Conservation (phyloP, 2,329 filamentous ascomycete species). For the Cladosporium austrohemisphaericum region DNA sequence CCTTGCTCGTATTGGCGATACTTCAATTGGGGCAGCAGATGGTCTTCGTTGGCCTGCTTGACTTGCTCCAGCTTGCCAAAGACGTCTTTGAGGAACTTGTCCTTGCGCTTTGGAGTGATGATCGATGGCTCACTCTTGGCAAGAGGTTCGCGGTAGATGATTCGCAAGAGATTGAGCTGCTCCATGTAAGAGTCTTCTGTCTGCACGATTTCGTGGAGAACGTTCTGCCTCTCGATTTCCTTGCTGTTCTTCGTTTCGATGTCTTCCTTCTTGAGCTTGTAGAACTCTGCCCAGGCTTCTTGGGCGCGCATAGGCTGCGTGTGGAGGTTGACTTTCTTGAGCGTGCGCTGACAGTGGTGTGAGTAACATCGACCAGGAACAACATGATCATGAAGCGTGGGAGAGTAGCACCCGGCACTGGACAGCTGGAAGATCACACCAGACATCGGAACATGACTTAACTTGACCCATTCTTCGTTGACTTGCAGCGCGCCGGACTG, state of each 20-base stretch:
- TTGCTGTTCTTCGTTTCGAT: conserved; percentile 71
- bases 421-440: conserved; percentile 93
- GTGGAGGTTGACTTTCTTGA: conserved; percentile 90
- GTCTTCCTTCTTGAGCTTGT: conserved; percentile 74
- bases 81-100: conserved; percentile 76
- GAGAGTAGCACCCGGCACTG: conserved; percentile 84
- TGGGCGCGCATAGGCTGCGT: conserved; percentile 65
- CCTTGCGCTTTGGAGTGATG: conserved; percentile 71
- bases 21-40: conserved; percentile 87
- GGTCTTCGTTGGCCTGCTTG: conserved; percentile 86
- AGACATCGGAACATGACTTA: conserved; percentile 73
- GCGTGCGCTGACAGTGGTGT: conserved; percentile 84
- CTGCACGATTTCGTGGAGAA: conserved; percentile 90
- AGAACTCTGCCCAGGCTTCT: conserved; percentile 87
- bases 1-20: conserved; percentile 96
- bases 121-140: conserved; percentile 70
- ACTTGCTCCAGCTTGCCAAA: conserved; percentile 90
- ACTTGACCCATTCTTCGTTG: conserved; percentile 97
- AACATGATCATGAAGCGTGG: conserved; percentile 68
- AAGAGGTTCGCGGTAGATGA: conserved; percentile 81
- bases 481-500: conserved; percentile 71
- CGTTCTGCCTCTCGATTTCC: conserved; percentile 89
- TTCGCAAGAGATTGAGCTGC: conserved; percentile 78
- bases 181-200: conserved; percentile 89
- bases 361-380: conserved; percentile 82